Base-by-base conservation (phyloP, 768 basidiomycete genomes). In the Boletus speciosus region DNA sequence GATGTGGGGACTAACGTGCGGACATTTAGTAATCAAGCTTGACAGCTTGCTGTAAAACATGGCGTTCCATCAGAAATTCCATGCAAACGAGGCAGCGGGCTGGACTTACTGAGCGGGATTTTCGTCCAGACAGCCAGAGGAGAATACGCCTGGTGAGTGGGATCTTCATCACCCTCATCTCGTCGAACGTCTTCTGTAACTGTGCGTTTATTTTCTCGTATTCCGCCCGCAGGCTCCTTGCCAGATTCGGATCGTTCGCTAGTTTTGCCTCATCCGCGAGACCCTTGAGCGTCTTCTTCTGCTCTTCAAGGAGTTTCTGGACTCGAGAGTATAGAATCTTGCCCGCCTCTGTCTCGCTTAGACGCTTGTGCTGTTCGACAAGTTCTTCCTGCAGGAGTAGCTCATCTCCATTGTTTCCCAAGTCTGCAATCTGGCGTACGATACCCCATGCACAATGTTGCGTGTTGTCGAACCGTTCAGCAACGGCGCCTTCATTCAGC, bases 311-410 rank as follows among this genome's bases (percentile, higher is more conserved):
- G 15, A 63, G 55, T 10, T 42, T 23, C 46, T 66, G 63, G n/a
- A 50, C 37, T 5, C 52, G 61, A 44, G 48, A 61, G 11, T 58
- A 58, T 12, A 65, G 7, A 39, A 53, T 35, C 32, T 61, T 66
- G 6, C 41, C 65, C 2, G 64, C 64, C 35, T 61, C 61, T 1
- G 64, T 66, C 44, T 65, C 64, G 21, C 64, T 61, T 1, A 66
- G 45, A 35, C 38, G 54, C 25, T 56, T 64, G 1, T 40, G 11
- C 5, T 52, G 59, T 6, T 36, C 41, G 10, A 61, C 43, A 0
- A 64, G 45, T 38, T 65, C 64, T 56, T 65, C 64, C 32, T 64
- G 64, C 23, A 64, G 40, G 12, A 64, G 57, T 0, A 63, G 29
- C 11, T 54, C 46, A 0, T 49, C 46, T 10, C 16, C 27, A 1